Base-by-base conservation (phyloP, 1,284 basidiomycete species). In the Somion occarium region DNA sequence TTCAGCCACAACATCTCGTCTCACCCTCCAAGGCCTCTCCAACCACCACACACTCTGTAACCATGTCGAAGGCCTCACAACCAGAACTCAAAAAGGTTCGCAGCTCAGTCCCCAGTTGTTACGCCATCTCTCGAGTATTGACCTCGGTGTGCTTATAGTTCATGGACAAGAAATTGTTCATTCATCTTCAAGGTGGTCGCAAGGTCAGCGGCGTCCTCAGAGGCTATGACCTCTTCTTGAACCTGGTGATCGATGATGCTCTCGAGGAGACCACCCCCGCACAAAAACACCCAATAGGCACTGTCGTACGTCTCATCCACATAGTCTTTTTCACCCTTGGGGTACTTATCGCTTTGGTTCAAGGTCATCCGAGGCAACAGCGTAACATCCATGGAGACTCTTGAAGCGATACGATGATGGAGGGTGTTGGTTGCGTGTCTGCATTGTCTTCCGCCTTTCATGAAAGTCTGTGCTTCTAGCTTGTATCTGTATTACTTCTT, bases 161-260 rank as follows among this genome's bases (percentile, higher is more conserved):
- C 69, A 98, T 99, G 91, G 97, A 99, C 82, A 97, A 98, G 77
- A 91, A 89, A 61, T 76, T 98, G 60, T 94, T 93, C 70, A 79
- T 99, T 64, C 87, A 98, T 74, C 78, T 99, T 5, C 96, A 99
- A 68, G 97, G 95, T 49, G 93, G 93, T 52, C 88, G 97, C 62
- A 93, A 92, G 78, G 89, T 99, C 62, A 93, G 91, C 70, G 97
- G 96, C 52, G 87, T 86, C n/a, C 74, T 99, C 51, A 86, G 97
- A 56, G 97, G 97, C 37, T 99, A 96, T 71, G 97, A 99, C 77
- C 88, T 99, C 62, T 99, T 99, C 77, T 76, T 99, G 68, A 99
- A 99, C 70, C 80, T 99, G 39, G 96, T 99, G 54, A 84, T 99
- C 65, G 96, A 99, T 68, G 92, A 98, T 63, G 91, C 93, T 13